Evolutionary conservation across 2,329 filamentous ascomycete species (phyloP).

Genomic region (Penicillium sclerotigenum): DNA sequence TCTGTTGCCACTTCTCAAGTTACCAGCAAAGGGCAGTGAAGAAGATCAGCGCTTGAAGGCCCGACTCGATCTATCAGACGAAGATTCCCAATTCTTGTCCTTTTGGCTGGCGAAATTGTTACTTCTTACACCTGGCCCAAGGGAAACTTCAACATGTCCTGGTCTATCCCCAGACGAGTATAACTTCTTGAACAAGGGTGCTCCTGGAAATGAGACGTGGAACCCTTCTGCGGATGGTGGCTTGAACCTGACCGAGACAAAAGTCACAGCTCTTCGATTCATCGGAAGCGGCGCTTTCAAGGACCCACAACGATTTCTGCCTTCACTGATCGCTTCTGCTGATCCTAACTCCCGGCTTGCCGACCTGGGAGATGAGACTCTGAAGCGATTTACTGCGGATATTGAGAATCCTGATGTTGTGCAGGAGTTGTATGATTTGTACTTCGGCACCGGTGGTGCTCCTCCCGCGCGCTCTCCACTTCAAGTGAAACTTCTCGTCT

Average conservation of each 20-base stretch:
- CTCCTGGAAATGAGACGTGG: slow-evolving; percentile 52
- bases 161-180: slow-evolving; percentile 66
- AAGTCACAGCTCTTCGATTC: slow-evolving; percentile 66
- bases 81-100: slow-evolving; percentile 72
- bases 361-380: slow-evolving; percentile 79
- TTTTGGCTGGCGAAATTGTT: slow-evolving; percentile 74
- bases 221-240: slow-evolving; percentile 58
- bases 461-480: slow-evolving; percentile 62
- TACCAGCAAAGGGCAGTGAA: slow-evolving; percentile 73
- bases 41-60: slow-evolving; percentile 70
- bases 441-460: slow-evolving; percentile 58
- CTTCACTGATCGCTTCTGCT: slow-evolving; percentile 77
- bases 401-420: slow-evolving; percentile 68
- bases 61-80: slow-evolving; percentile 63
- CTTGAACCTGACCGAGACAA: slow-evolving; percentile 66
- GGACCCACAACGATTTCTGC: slow-evolving; percentile 77
- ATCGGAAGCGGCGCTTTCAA: slow-evolving; percentile 82
- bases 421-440: slow-evolving; percentile 66
- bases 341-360: slow-evolving; percentile 78
- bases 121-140: slow-evolving; percentile 57
- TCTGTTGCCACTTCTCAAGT: slow-evolving; percentile 61
- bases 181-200: slow-evolving; percentile 65
- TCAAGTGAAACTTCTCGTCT: slow-evolving; percentile 69
- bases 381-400: slow-evolving; percentile 70
- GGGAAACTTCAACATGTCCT: slow-evolving; percentile 48